Evolutionary conservation across 805 yeast species (phyloP), one percentile per base, ranked within the genome.

Genomic region (Saturnispora saitoi): DNA sequence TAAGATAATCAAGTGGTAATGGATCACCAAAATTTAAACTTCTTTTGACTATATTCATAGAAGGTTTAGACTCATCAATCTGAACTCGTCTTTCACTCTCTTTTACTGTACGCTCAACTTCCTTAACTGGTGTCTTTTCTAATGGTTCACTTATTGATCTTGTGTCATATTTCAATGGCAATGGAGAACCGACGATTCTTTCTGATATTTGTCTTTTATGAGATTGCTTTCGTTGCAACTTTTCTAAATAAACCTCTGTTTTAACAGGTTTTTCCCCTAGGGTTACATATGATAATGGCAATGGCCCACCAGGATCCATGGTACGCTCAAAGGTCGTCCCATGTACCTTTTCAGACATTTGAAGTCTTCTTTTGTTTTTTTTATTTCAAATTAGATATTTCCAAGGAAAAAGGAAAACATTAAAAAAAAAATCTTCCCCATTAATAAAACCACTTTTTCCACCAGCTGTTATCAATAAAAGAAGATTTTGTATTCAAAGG

Each of bases 11-110:
- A 30, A 61, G 48, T 4, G 65, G 65, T 26, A 61, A 45, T 2
- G 65, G 65, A 36, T 54, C 52, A 3, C 65, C 65, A 24, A 60
- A 47, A 15, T 55, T 57, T 4, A 37, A 15, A 6, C 12, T 37
- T 37, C 41, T 20, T 22, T 37, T 37, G n/a, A 30, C 8, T 30
- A 32, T 17, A 43, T 28, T 36, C 9, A 26, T 19, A 50, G 43
- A 28, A 47, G 24, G 12, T n/a, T 11, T 17, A 22, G 29, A 12
- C 4, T 28, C 24, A 11, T 32, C 26, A n/a, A 7, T 36, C 4
- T 19, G 24, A 36, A 19, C 34, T 10, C 7, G 34, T 32, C 32
- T 36, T 19, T 34, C 34, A 12, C 17, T 32, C 2, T 34, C 41
- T 11, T 20, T 20, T 22, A 17, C 2, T 3, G 41, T 15, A 20